Evolutionary conservation across 192 early-diverging fungal genomes (phyloP).

Genomic region (Kappamyces sp.): DNA sequence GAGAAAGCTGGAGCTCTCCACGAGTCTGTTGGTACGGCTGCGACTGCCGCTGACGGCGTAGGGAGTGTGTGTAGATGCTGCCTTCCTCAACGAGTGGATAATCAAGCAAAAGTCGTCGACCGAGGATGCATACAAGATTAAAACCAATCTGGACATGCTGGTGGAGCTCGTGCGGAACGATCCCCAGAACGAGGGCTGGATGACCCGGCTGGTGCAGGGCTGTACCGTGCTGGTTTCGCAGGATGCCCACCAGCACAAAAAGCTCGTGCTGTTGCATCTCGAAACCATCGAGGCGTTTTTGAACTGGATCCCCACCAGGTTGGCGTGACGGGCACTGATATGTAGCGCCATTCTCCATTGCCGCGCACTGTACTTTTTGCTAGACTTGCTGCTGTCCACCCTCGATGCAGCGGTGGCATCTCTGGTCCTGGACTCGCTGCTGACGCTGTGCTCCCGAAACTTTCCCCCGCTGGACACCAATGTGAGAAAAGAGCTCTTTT

Average conservation of each 20-base stretch:
- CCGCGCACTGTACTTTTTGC: constrained; percentile 14
- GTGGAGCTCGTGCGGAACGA: constrained; percentile 48
- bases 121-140: background rate
- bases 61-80: background rate
- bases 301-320: constrained; percentile 27
- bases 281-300: constrained; percentile 32
- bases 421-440: too few relatives aligned
- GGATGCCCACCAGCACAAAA: constrained; percentile 13
- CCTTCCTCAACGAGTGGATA: too few relatives aligned
- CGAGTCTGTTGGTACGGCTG: constrained; percentile 45
- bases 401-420: too few relatives aligned
- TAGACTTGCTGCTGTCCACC: constrained; percentile 21
- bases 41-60: background rate
- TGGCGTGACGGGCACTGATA: background rate
- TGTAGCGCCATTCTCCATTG: constrained; percentile 28
- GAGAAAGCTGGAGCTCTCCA: constrained; percentile 52
- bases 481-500: too few relatives aligned
- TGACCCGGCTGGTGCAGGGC: constrained; percentile 28
- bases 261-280: constrained; percentile 18
- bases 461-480: too few relatives aligned
- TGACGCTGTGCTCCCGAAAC: too few relatives aligned
- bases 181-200: constrained; percentile 55
- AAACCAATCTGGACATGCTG: constrained; percentile 21
- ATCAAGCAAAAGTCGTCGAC: constrained; percentile 5
- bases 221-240: constrained; percentile 26